A percentile compares a stretch with the other conserved stretches of the same genome.
Evolutionary conservation across 345 rosid species (phyloP).

Genomic region (Eucalyptus pumila): DNA sequence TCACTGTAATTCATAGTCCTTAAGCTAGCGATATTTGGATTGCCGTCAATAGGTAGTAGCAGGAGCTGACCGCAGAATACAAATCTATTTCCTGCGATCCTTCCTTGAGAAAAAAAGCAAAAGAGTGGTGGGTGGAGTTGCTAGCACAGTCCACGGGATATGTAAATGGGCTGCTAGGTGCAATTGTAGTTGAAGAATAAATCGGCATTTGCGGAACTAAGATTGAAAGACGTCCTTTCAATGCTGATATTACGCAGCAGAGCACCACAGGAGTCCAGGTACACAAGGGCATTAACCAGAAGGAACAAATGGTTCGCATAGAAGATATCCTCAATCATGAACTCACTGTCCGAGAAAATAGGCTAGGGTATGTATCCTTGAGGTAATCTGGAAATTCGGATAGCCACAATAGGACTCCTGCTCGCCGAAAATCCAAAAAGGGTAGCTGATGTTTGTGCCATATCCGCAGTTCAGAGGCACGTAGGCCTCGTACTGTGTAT

Average conservation of each 20-base stretch:
- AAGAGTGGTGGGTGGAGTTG: conserved; percentile 11
- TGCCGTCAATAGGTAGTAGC: conserved; percentile 8
- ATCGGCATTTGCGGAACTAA: not conserved
- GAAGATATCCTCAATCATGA: no score
- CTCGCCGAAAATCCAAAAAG: no score
- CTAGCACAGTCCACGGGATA: conserved; percentile 1
- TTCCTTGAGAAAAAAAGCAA: conserved; percentile 19
- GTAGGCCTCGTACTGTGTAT: fast-evolving
- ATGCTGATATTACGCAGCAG: not conserved
- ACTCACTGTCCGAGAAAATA: no score
- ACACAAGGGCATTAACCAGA: no score
- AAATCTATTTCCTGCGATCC: not conserved
- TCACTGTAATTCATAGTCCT: conserved; percentile 5
- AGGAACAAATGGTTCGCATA: no score
- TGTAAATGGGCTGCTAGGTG: not conserved
- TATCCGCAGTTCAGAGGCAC: no score
- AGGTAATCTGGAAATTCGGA: no score
- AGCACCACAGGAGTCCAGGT: no score
- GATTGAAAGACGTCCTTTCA: conserved; percentile 9
- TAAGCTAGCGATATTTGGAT: not conserved
- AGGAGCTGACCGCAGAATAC: not conserved
- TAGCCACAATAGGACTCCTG: no score
- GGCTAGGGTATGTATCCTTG: no score
- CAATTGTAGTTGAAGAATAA: conserved; percentile 14
- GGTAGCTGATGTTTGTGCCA: no score